Evolutionary conservation across 2,329 filamentous ascomycete genomes (phyloP).

Genomic region (Seiridium cupressi): DNA sequence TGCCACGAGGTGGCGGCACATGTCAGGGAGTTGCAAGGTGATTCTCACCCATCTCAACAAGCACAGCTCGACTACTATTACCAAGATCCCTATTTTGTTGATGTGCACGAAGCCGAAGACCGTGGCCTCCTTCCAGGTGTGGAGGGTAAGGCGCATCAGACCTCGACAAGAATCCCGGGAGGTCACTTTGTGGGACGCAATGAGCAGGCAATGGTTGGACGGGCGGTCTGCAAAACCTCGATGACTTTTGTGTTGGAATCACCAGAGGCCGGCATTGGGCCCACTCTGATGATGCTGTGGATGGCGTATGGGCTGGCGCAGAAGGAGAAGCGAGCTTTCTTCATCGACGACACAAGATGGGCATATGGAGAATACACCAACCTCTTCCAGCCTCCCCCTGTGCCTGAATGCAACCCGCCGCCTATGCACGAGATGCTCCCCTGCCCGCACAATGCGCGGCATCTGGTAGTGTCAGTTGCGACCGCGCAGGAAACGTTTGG

Average conservation of each 20-base stretch:
- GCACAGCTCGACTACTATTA: constrained; percentile 54
- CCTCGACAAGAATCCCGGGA: constrained; percentile 25
- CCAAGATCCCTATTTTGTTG: constrained; percentile 68
- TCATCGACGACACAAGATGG: constrained; percentile 82
- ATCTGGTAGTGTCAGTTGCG: constrained; percentile 70
- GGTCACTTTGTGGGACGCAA: constrained; percentile 46
- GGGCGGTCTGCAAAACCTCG: constrained; percentile 63
- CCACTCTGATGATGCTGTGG: constrained; percentile 77
- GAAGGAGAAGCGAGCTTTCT: constrained; percentile 73
- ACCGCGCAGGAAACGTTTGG: constrained; percentile 67
- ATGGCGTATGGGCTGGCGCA: constrained; percentile 78
- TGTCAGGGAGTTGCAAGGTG: constrained; percentile 49
- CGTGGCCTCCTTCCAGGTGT: constrained; percentile 57
- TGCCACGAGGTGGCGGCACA: constrained; percentile 63
- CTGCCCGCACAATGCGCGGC: constrained; percentile 72
- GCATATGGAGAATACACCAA: constrained; percentile 73
- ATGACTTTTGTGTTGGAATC: constrained; percentile 79
- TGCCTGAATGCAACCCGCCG: constrained; percentile 66
- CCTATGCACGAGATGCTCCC: constrained; percentile 75
- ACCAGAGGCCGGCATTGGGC: constrained; percentile 73
- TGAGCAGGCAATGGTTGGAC: constrained; percentile 39
- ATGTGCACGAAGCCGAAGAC: constrained; percentile 69
- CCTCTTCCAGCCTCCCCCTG: constrained; percentile 68
- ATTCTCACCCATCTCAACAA: constrained; percentile 39
- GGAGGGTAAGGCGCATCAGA: constrained; percentile 37